Base-by-base conservation (phyloP, 1,139 yeast species). In the Candida anutae region DNA sequence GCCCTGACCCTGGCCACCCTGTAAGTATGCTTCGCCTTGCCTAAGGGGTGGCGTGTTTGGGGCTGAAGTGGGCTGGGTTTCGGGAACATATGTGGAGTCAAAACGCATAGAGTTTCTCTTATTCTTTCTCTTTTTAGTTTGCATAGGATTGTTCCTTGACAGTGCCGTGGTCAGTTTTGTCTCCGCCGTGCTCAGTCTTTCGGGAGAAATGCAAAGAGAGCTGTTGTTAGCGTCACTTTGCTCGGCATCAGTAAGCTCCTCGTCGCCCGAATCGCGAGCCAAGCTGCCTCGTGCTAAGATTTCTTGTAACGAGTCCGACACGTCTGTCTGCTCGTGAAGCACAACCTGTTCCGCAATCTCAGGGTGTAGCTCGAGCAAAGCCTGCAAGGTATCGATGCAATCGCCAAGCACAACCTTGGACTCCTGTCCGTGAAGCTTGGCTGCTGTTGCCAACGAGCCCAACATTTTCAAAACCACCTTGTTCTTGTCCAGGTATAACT, bases 361-460 rank as follows among this genome's bases (percentile, higher is more conserved):
- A 4, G 71, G 70, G 35, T 53, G 42, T 34, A 59, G 62, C 9
- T 42, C 57, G 15, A 55, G 30, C 23, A 64, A 45, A 12, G 42
- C 37, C 19, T 48, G 45, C 25, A 64, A 46, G 16, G 52, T 49
- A 16, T 51, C 50, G 13, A 56, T 45, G 35, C 53, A 55, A 31
- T 62, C 60, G 31, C 46, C 52, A 21, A 67, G 48, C 6, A 59
- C 42, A 6, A 45, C 32, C 43, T 62, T 55, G 28, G 62, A 49
- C 36, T 69, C 68, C 48, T 62, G 60, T 29, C 77, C 77, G 40
- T 72, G 77, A 17, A 54, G 41, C 35, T 58, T 65, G 3, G 76
- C 58, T 10, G 69, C 60, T 20, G 50, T 46, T 1, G 74, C 71
- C 31, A 74, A 55, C 25, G 55, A 50, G 5, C 60, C 41, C 33